Percentiles rank a stretch among this genome's conserved stretches.
phyloP scores from a whole-genome alignment of 2,329 filamentous ascomycete species.

The Coniochaeta sp. region DNA sequence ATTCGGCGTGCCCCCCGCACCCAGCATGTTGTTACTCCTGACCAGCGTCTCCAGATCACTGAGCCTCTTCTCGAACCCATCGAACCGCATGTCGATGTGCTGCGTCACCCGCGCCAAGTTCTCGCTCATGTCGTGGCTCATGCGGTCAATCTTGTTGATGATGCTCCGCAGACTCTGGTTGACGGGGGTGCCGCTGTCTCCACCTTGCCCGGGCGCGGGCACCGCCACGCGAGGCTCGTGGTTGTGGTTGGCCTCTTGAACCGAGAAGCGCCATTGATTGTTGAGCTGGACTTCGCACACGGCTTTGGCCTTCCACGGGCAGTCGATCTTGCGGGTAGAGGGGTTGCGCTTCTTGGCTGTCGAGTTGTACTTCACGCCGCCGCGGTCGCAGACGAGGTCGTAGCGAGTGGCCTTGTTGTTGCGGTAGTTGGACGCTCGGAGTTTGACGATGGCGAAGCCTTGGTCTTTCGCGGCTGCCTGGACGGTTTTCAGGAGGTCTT shows the following conservation, averaged over 20 bases:
- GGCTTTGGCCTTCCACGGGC: constrained; percentile 56
- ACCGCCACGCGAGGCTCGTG: constrained; percentile 52
- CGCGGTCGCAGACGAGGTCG: constrained; percentile 56
- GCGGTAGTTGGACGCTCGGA: constrained; percentile 56
- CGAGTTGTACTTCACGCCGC: constrained; percentile 58
- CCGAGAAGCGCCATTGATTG: constrained; percentile 58
- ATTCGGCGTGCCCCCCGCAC: constrained; percentile 12
- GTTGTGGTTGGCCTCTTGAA: constrained; percentile 54
- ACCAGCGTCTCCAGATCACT: constrained; percentile 38
- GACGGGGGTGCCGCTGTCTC: constrained; percentile 44
- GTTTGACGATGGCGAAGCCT: constrained; percentile 56
- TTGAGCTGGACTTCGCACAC: constrained; percentile 56
- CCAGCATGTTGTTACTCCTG: constrained; percentile 13
- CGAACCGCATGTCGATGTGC: constrained; percentile 30
- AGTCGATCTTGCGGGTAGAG: constrained; percentile 57
- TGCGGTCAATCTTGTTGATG: constrained; percentile 52
- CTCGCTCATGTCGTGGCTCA: constrained; percentile 48
- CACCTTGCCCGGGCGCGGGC: constrained; percentile 39
- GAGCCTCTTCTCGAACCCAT: constrained; percentile 47
- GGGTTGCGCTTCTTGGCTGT: constrained; percentile 59
- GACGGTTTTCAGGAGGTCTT: constrained; percentile 50
- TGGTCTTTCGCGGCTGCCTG: constrained; percentile 56
- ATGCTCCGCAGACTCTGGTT: constrained; percentile 51
- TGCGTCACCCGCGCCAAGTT: constrained; percentile 38
- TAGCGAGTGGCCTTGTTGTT: constrained; percentile 52